Percentiles rank a stretch among this genome's conserved stretches.
Conservation (phyloP, 2,329 filamentous ascomycete species). For the Monosporascus sp. region DNA sequence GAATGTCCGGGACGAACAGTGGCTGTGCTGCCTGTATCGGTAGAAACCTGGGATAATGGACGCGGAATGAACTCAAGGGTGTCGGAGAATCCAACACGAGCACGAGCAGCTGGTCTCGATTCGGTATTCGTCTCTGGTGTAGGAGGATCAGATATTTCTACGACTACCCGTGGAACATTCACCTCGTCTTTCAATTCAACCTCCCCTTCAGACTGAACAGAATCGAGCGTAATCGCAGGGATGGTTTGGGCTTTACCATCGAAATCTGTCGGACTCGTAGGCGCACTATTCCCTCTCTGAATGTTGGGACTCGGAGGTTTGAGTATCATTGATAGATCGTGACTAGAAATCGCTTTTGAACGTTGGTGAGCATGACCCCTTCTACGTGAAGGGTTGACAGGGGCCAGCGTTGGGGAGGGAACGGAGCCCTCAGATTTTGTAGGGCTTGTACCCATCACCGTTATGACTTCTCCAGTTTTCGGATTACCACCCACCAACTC, state of each 20-base stretch:
- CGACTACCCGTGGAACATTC: conserved; percentile 11
- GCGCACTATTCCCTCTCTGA: conserved; percentile 56
- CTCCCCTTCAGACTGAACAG: conserved; percentile 10
- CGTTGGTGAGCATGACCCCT: conserved; percentile 76
- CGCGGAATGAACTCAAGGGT: conserved; percentile 77
- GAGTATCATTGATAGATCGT: conserved; percentile 70
- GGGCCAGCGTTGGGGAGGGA: conserved; percentile 49
- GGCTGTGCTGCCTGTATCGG: conserved; percentile 73
- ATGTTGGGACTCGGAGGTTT: conserved; percentile 50
- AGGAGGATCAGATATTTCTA: conserved; percentile 20
- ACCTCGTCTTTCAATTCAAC: conserved; percentile 21
- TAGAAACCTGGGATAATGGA: conserved; percentile 78
- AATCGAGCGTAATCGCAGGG: conserved; percentile 8
- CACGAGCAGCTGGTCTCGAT: conserved; percentile 40
- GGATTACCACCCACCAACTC: conserved; percentile 78
- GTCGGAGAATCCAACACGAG: conserved; percentile 78
- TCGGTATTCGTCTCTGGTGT: conserved; percentile 15
- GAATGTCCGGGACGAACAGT: conserved; percentile 67
- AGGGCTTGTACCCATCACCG: conserved; percentile 63
- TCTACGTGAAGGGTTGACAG: conserved; percentile 44
- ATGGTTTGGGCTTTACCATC: conserved; percentile 27
- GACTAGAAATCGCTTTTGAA: conserved; percentile 76
- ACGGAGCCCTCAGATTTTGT: conserved; percentile 59
- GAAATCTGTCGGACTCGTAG: conserved; percentile 52
- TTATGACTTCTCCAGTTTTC: conserved; percentile 51